Evolutionary conservation across 2,329 filamentous ascomycete genomes (phyloP).

Genomic region (Aspergillaceae sp.): DNA sequence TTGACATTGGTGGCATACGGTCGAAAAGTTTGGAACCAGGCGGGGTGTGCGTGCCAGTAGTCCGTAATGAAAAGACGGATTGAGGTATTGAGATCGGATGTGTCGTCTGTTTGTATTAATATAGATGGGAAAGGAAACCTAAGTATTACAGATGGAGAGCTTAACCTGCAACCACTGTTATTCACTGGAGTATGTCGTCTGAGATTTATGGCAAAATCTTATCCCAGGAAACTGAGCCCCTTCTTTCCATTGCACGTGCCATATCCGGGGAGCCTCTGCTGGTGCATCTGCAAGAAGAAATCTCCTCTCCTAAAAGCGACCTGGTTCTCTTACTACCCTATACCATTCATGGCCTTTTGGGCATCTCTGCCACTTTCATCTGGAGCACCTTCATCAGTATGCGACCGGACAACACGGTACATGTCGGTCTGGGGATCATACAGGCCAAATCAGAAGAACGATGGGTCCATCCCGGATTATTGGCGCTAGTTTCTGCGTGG

Average conservation of each 20-base stretch:
- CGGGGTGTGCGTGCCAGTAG: no score
- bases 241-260: neutral
- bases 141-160: no score
- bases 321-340: slow-evolving; percentile 63
- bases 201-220: neutral
- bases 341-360: slow-evolving; percentile 66
- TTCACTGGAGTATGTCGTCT: no score
- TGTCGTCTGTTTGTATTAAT: no score
- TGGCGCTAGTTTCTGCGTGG: slow-evolving; percentile 60
- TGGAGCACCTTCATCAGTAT: slow-evolving; percentile 78
- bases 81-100: no score
- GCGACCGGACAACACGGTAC: slow-evolving; percentile 81
- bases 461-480: slow-evolving; percentile 65
- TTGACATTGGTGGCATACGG: no score
- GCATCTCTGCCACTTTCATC: slow-evolving; percentile 65
- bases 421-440: slow-evolving; percentile 62
- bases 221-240: neutral
- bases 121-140: no score
- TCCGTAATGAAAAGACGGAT: no score
- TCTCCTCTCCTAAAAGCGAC: slow-evolving; percentile 58
- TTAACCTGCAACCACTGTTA: no score
- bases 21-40: no score
- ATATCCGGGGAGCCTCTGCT: neutral
- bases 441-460: slow-evolving; percentile 46
- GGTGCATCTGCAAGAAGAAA: slow-evolving; percentile 30